A percentile compares a stretch with the other conserved stretches of the same genome.
Conservation (phyloP, 2,329 filamentous ascomycete genomes). For the Colletotrichum liaoningense region DNA sequence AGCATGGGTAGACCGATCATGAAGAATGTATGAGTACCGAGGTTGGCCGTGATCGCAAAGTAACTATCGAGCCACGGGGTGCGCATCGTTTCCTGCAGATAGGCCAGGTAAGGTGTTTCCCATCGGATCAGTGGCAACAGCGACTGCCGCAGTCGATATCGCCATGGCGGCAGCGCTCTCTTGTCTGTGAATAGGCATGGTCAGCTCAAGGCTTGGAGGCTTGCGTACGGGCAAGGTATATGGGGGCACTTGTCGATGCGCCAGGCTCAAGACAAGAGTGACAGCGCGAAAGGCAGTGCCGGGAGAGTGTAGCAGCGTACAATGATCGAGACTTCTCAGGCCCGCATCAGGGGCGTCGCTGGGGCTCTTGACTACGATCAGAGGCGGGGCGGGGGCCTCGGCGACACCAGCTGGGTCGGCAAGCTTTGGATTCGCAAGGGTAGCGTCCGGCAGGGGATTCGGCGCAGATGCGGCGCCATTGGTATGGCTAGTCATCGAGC, state of each 20-base stretch:
- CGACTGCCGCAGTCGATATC: conserved; percentile 83
- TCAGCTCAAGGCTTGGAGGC: conserved; percentile 22
- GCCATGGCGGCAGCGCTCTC: conserved; percentile 85
- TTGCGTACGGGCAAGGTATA: conserved; percentile 14
- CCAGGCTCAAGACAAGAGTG: conserved; percentile 9
- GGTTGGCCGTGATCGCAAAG: conserved; percentile 95
- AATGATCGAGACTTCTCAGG: conserved; percentile 82
- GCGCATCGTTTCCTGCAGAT: conserved; percentile 83
- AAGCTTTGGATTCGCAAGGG: conserved; percentile 1
- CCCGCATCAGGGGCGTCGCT: conserved; percentile 71
- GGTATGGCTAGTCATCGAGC: conserved; percentile 47
- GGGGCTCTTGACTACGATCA: conserved; percentile 25
- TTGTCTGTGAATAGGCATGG: conserved; percentile 69
- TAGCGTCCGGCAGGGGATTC: conserved; percentile 20
- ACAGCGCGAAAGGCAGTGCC: conserved; percentile 4
- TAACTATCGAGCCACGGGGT: conserved; percentile 91
- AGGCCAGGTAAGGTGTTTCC: conserved; percentile 95
- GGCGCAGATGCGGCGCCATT: conserved; percentile 42
- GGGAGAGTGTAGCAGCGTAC: conserved; percentile 56
- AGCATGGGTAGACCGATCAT: conserved; percentile 95
- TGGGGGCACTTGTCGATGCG: background rate
- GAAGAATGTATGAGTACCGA: conserved; percentile 98
- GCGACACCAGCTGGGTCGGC: conserved; percentile 6
- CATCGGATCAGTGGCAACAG: conserved; percentile 89
- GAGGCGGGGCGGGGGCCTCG: conserved; percentile 24